These are phyloP conservation scores for Brasilioporus rufonigricans DNA, from an alignment of 768 basidiomycete genomes.

Conservation along the genomic window DNA sequence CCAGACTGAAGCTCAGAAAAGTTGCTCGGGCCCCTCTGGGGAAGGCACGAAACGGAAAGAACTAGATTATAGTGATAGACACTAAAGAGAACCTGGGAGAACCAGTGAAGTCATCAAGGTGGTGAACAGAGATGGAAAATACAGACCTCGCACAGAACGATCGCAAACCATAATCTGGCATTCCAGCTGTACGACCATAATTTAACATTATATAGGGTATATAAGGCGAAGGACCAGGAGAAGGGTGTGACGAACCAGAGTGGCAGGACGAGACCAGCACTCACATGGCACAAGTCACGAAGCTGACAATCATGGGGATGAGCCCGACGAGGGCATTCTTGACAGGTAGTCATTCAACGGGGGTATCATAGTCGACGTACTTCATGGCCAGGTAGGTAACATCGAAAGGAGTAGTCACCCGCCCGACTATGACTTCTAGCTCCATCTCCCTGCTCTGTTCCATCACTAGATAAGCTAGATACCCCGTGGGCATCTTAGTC, in stretches of 20 bases:
- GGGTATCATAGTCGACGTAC: too few species aligned
- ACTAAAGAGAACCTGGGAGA: slow-evolving; percentile 62
- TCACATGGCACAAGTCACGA: too few species aligned
- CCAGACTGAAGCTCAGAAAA: slow-evolving; percentile 55
- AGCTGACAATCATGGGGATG: too few species aligned
- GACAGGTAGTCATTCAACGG: too few species aligned
- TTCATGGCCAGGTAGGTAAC: too few species aligned
- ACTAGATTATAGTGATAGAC: slow-evolving; percentile 58
- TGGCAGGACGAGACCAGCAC: slow-evolving; percentile 62
- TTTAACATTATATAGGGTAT: slow-evolving; percentile 42
- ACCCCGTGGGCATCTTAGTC: too few species aligned
- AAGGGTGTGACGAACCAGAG: slow-evolving; percentile 61
- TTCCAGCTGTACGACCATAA: slow-evolving; percentile 43
- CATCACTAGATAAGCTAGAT: too few species aligned
- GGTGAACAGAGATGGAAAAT: background rate
- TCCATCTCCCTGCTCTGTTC: too few species aligned
- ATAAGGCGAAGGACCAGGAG: slow-evolving; percentile 61
- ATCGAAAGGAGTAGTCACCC: too few species aligned
- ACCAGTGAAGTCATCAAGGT: background rate
- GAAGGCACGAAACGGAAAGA: slow-evolving; percentile 44
- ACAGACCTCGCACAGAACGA: slow-evolving; percentile 61
- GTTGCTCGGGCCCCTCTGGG: slow-evolving; percentile 45
- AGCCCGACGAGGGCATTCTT: too few species aligned
- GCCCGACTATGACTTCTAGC: too few species aligned
- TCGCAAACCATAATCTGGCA: slow-evolving; percentile 39